A percentile compares a stretch with the other conserved stretches of the same genome.
Evolutionary conservation across 176 grass and related monocot species (phyloP).

Genomic region (Avena sativa): DNA sequence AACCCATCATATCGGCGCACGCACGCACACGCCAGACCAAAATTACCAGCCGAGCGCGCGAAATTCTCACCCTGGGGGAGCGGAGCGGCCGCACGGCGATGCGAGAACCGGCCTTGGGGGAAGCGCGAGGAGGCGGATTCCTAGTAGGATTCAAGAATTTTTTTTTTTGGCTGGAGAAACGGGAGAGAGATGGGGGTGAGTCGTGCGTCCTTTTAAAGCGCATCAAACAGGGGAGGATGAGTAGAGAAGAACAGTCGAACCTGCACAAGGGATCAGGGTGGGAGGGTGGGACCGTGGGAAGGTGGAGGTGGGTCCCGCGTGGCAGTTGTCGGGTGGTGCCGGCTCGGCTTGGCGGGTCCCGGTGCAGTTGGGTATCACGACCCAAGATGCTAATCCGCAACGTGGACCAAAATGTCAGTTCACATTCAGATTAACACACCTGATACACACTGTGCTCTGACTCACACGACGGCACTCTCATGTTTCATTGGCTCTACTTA

Average conservation of each 20-base stretch:
- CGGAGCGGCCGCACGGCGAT: background rate
- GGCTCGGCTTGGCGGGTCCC: too few species aligned
- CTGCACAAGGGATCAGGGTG: background rate
- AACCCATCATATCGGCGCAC: background rate
- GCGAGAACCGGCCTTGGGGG: background rate
- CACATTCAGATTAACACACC: too few species aligned
- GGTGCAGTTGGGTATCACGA: too few species aligned
- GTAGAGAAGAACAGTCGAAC: background rate
- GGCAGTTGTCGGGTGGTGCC: background rate
- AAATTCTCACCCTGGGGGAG: conserved; percentile 44
- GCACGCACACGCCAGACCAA: background rate
- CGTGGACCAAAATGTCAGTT: too few species aligned
- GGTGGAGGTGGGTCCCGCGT: background rate
- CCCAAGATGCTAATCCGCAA: too few species aligned
- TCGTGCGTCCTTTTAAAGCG: conserved; percentile 52
- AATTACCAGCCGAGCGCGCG: background rate
- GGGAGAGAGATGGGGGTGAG: background rate
- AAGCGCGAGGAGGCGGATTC: background rate
- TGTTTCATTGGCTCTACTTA: too few species aligned
- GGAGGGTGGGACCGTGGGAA: too few species aligned
- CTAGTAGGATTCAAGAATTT: background rate
- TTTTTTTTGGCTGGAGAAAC: background rate
- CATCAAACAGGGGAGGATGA: background rate
- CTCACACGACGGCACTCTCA: too few species aligned
- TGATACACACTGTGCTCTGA: too few species aligned